Evolutionary conservation across 1,284 basidiomycete species (phyloP).

Genomic region (Coniferiporia weirii): DNA sequence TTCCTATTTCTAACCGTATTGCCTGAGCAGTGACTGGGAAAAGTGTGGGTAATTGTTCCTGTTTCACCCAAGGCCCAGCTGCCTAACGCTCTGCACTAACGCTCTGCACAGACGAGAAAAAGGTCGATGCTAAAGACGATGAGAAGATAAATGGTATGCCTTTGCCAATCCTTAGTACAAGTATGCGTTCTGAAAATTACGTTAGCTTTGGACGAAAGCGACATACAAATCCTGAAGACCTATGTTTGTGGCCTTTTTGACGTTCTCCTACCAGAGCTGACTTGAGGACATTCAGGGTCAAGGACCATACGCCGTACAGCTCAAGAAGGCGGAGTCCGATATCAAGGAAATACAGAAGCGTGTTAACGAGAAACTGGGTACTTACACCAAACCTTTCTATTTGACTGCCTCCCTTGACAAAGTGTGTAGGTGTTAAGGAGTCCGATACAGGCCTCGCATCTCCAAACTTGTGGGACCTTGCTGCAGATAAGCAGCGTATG

Average conservation of each 20-base stretch:
- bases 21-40: slow-evolving; percentile 80
- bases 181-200: not conserved
- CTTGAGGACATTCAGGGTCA: slow-evolving; percentile 65
- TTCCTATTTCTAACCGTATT: not conserved
- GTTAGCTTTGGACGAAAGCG: slow-evolving; percentile 91
- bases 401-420: slow-evolving; percentile 1
- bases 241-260: slow-evolving; percentile 53
- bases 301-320: slow-evolving; percentile 89
- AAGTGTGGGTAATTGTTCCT: slow-evolving; percentile 62
- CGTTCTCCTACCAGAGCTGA: slow-evolving; percentile 15
- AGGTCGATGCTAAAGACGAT: slow-evolving; percentile 75
- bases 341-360: slow-evolving; percentile 97
- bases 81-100: slow-evolving; percentile 22
- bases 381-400: slow-evolving; percentile 21
- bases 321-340: slow-evolving; percentile 90
- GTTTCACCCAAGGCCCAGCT: slow-evolving; percentile 1
- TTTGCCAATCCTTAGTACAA: not conserved
- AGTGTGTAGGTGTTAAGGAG: slow-evolving; percentile 80
- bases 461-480: slow-evolving; percentile 94
- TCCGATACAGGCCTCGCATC: slow-evolving; percentile 96
- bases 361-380: slow-evolving; percentile 94
- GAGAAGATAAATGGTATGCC: slow-evolving; percentile 86
- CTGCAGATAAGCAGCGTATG: slow-evolving; percentile 86
- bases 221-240: slow-evolving; percentile 99
- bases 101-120: slow-evolving; percentile 65